Percentiles rank a stretch among this genome's conserved stretches.
These are phyloP conservation scores for Aegilops speltoides DNA, from an alignment of 176 grass and related monocot genomes.

Conservation along the genomic window DNA sequence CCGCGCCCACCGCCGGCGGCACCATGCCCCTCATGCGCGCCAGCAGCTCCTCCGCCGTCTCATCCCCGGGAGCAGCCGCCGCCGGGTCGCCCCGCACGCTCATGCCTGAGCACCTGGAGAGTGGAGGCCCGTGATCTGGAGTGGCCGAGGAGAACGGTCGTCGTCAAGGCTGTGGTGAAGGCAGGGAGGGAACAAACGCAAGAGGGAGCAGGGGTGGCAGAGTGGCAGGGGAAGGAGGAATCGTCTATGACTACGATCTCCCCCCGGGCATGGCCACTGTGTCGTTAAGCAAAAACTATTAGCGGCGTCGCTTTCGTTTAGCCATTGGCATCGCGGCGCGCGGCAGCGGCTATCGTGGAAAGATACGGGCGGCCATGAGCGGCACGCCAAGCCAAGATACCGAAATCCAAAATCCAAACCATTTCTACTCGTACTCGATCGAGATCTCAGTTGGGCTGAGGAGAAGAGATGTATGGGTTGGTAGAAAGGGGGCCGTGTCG, in stretches of 20 bases:
- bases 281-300: not conserved
- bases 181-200: slow-evolving; percentile 32
- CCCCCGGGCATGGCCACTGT: not conserved
- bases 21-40: slow-evolving; percentile 45
- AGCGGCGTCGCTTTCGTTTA: not conserved
- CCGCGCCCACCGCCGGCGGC: slow-evolving; percentile 29
- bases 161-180: not conserved
- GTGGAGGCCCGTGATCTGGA: slow-evolving; percentile 13
- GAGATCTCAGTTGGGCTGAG: not conserved
- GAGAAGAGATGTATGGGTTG: not conserved
- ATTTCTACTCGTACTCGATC: too few relatives aligned
- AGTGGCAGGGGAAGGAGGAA: not conserved
- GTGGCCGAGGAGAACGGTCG: not conserved
- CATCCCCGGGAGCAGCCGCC: not conserved
- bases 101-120: not conserved
- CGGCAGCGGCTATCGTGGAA: not conserved
- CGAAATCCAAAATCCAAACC: not conserved
- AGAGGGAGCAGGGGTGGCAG: not conserved
- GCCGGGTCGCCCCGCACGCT: slow-evolving; percentile 24
- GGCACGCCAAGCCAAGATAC: not conserved
- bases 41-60: slow-evolving; percentile 50
- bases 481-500: not conserved
- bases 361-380: not conserved
- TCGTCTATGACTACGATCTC: not conserved
- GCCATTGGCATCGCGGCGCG: not conserved